A percentile compares a stretch with the other conserved stretches of the same genome.
These are phyloP conservation scores for Chlorella sorokiniana DNA, from an alignment of 139 green algal species.

Conservation along the genomic window DNA sequence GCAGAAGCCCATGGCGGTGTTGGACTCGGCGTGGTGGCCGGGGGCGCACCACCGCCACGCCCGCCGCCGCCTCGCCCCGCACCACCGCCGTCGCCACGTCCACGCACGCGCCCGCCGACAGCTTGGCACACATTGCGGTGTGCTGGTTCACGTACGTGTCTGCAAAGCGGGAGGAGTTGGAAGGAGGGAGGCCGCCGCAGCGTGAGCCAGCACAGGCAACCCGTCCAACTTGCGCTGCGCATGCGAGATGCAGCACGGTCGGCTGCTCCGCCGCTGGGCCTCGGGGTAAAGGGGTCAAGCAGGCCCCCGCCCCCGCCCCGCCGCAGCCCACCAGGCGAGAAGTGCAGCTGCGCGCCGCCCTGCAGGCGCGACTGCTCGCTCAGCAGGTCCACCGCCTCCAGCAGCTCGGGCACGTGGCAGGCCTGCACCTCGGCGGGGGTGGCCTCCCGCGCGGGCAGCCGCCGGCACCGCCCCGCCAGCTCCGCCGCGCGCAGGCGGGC, in stretches of 20 bases:
- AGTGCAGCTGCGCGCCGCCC: conserved; percentile 20
- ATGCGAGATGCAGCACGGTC: no score
- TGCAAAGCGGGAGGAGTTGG: conserved; percentile 11
- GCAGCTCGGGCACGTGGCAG: conserved; percentile 65
- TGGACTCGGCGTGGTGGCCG: conserved; percentile 82
- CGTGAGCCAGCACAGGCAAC: not conserved
- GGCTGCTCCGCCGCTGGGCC: not conserved
- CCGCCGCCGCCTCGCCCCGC: conserved; percentile 8
- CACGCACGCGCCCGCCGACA: conserved; percentile 72
- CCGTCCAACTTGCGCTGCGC: not conserved
- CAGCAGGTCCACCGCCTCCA: conserved; percentile 37
- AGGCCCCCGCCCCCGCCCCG: no score
- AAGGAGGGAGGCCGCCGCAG: not conserved
- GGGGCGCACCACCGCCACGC: conserved; percentile 69
- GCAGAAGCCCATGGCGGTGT: conserved; percentile 88
- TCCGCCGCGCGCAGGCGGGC: conserved; percentile 56
- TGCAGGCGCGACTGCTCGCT: conserved; percentile 27
- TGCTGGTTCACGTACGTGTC: conserved; percentile 78
- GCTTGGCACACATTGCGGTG: conserved; percentile 62
- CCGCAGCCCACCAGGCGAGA: conserved; percentile 11
- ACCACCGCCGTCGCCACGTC: conserved; percentile 61
- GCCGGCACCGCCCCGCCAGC: conserved; percentile 46
- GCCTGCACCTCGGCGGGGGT: conserved; percentile 58
- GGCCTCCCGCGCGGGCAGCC: conserved; percentile 51
- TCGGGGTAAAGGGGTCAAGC: not conserved